Evolutionary conservation across 73 alveolate genomes (phyloP).

Genomic region (Tetrahymena thermophila): DNA sequence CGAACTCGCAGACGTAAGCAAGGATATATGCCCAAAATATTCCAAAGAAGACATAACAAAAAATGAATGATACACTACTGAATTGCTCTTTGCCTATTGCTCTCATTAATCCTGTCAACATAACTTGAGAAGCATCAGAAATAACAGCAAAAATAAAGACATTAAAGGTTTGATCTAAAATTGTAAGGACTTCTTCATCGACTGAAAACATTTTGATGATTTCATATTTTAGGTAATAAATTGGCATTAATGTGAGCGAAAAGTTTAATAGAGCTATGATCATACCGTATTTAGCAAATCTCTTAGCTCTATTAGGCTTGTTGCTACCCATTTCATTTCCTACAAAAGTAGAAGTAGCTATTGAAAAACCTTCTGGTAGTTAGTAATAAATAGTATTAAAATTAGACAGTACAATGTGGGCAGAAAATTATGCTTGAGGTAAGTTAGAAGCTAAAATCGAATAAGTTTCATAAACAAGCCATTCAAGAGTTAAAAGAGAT

Average conservation of each 20-base stretch:
- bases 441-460: neutral
- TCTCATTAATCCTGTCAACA: neutral
- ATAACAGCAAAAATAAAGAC: neutral
- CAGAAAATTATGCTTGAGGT: neutral
- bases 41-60: neutral
- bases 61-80: neutral
- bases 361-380: slow-evolving; percentile 3
- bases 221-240: neutral
- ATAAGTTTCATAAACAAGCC: slow-evolving; percentile 12
- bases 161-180: neutral
- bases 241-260: neutral
- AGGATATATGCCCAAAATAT: neutral
- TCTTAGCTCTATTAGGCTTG: neutral
- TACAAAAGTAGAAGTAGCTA: slow-evolving; percentile 9
- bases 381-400: neutral
- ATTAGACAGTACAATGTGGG: neutral
- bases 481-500: neutral
- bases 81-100: neutral
- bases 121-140: neutral
- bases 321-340: slow-evolving; percentile 8
- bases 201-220: neutral
- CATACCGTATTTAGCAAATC: neutral
- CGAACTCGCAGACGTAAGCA: neutral
- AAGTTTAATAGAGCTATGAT: neutral
- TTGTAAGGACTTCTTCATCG: neutral